Base-by-base conservation (phyloP, 2,329 filamentous ascomycete genomes). In the Sarocladium oryzae region DNA sequence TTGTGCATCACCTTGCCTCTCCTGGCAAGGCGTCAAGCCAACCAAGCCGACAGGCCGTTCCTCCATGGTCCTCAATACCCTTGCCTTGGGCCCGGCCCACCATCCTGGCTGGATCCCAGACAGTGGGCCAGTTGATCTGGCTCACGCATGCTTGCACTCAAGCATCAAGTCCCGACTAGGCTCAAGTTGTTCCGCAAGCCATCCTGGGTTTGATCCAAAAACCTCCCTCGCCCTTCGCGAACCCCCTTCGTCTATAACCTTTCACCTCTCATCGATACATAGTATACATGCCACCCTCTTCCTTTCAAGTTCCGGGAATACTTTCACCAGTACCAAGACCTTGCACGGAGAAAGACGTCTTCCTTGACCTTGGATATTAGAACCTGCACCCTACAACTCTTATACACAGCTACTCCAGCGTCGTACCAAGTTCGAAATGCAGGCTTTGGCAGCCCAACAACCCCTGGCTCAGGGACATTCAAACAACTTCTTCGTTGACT, bases 401-500 rank as follows among this genome's bases (percentile, higher is more conserved):
- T 21, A 26, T n/a, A 45, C 23, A 26, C 23, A 30, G 15, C 5
- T 36, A n/a, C 33, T 7, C 40, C 16, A 45, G 7, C 28, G 13
- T 30, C 28, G n/a, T 30, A 13, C 28, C 40, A 13, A 28, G 9
- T 30, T 40, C n/a, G 23, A 15, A 6, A 56, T 56, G 54, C 24
- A 56, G 26, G 30, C 51, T 35, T 33, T 48, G 10, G 28, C 43
- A 30, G 21, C n/a, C 18, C 43, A 48, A 15, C 43, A 48, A 26
- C 21, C 40, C 40, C 18, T 45, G n/a, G 15, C 18, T 20, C 40
- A 33, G 15, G 43, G 43, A 15, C 10, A 5, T 4, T 60, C 63
- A 50, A 73, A 77, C 53, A 64, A 66, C 48, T 69, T 77, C 48
- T 58, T 78, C 51, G 75, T 81, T 58, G 76, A 78, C 54, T 64